A percentile compares a stretch with the other conserved stretches of the same genome.
These are phyloP conservation scores for Sphagnum magellanicum DNA, from an alignment of 228 moss, liverwort and hornwort genomes.

Conservation along the genomic window DNA sequence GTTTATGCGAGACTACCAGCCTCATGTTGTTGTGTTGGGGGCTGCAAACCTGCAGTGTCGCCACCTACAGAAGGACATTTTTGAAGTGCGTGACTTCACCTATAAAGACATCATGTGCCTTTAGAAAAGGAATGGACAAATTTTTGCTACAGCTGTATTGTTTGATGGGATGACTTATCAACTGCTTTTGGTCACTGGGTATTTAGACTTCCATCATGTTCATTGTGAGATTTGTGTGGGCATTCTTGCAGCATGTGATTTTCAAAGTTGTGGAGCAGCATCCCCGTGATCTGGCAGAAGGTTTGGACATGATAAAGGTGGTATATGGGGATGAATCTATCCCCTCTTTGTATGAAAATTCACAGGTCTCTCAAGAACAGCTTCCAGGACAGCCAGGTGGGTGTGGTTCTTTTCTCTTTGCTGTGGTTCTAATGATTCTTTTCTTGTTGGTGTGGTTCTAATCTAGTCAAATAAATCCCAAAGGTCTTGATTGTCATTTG, in stretches of 20 bases:
- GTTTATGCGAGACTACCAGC: conserved; percentile 68
- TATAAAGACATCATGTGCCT: too few relatives aligned
- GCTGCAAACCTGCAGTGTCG: conserved; percentile 82
- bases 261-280: conserved; percentile 70
- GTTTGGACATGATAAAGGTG: conserved; percentile 53
- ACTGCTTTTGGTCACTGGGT: too few relatives aligned
- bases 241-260: conserved; percentile 36
- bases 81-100: conserved; percentile 44
- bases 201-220: too few relatives aligned
- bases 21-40: conserved; percentile 82
- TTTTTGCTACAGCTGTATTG: too few relatives aligned
- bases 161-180: too few relatives aligned
- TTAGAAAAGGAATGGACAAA: too few relatives aligned
- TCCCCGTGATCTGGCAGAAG: conserved; percentile 67
- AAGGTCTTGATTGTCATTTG: too few relatives aligned
- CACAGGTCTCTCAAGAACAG: conserved; percentile 75
- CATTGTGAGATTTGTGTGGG: not conserved
- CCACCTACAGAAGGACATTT: conserved; percentile 48
- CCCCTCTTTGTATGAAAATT: conserved; percentile 74
- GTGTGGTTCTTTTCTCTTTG: not conserved
- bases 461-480: not conserved
- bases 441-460: not conserved
- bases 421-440: not conserved
- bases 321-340: conserved; percentile 86
- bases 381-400: conserved; percentile 81